Evolutionary conservation across 2,329 filamentous ascomycete genomes (phyloP).

Genomic region (Cercospora citrullina): DNA sequence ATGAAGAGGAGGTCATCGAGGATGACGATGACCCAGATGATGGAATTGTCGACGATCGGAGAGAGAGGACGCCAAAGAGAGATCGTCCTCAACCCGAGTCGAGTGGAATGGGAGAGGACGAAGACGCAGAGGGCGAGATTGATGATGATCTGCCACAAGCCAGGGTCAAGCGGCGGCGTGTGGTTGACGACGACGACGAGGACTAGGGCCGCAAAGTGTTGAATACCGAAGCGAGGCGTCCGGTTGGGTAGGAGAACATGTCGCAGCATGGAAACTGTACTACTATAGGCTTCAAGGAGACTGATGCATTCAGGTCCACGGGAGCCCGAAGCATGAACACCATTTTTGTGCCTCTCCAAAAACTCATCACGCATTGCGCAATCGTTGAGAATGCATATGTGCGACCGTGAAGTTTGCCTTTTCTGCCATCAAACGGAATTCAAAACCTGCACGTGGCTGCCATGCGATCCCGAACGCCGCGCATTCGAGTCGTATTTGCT

Average conservation of each 20-base stretch:
- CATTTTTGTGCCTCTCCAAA: background rate
- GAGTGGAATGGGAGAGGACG: constrained; percentile 37
- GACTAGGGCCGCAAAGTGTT: constrained; percentile 38
- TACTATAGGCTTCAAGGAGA: background rate
- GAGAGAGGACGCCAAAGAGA: constrained; percentile 44
- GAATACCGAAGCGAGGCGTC: background rate
- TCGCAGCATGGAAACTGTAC: background rate
- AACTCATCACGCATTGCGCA: background rate
- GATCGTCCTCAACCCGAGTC: constrained; percentile 26
- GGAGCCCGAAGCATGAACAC: background rate
- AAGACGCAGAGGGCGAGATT: constrained; percentile 38
- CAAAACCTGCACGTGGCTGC: background rate
- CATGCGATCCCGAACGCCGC: background rate
- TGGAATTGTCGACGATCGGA: constrained; percentile 43
- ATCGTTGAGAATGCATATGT: background rate
- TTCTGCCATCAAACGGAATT: too few species aligned
- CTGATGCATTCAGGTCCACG: background rate
- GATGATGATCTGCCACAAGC: constrained; percentile 38
- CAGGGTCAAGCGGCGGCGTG: constrained; percentile 47
- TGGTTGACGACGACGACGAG: constrained; percentile 51
- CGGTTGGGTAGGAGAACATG: background rate
- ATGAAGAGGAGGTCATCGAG: constrained; percentile 65
- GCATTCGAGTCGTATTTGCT: background rate
- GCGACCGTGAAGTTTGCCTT: background rate
- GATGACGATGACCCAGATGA: constrained; percentile 57